A percentile compares a stretch with the other conserved stretches of the same genome.
Conservation (phyloP, 768 basidiomycete genomes). For the Lentinula guzmanii region DNA sequence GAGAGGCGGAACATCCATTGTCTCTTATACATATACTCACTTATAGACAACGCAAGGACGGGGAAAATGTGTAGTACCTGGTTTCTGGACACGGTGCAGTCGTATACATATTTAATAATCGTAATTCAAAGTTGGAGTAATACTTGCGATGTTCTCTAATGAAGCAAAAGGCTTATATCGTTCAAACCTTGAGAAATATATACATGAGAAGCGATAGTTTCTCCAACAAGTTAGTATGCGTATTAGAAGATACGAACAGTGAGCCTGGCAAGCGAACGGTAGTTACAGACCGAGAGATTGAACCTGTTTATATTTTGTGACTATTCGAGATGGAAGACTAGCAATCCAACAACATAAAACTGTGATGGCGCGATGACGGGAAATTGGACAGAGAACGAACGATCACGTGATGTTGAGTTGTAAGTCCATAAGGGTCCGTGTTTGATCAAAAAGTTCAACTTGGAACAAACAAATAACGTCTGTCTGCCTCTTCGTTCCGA, state of each 20-base stretch:
- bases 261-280: no score
- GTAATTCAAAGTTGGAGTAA: not conserved
- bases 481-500: slow-evolving; percentile 1
- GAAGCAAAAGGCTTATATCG: no score
- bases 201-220: no score
- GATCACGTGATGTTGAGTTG: not conserved
- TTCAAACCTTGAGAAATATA: no score
- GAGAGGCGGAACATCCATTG: not conserved
- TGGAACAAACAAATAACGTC: not conserved
- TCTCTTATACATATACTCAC: not conserved
- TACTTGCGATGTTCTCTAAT: not conserved
- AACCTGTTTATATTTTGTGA: no score
- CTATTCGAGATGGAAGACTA: no score
- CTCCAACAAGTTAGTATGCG: no score
- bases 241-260: no score
- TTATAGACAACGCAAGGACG: not conserved
- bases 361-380: no score
- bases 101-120: not conserved
- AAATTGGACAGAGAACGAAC: not conserved
- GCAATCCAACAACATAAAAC: no score
- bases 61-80: not conserved
- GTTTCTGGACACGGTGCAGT: not conserved
- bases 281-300: no score
- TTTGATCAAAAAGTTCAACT: slow-evolving; percentile 1
- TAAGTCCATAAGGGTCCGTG: not conserved